Percentiles rank a stretch among this genome's conserved stretches.
These are phyloP conservation scores for Ambrosia hybrid DNA, from an alignment of 140 eudicot genomes.

Conservation along the genomic window DNA sequence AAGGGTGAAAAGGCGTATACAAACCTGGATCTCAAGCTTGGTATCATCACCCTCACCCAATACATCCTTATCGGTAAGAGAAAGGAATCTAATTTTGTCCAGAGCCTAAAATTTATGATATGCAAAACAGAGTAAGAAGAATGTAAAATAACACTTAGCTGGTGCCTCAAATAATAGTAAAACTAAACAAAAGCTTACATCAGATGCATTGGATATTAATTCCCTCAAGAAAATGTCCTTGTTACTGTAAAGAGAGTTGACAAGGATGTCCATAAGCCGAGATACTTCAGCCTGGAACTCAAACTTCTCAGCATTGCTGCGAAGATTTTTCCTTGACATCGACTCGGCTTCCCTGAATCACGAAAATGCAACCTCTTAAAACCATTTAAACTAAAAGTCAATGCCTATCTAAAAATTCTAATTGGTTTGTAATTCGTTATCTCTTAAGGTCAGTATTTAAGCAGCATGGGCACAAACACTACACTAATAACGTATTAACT, in stretches of 20 bases:
- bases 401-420: background rate
- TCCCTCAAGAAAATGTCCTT: constrained; percentile 98
- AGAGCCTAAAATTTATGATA: constrained; percentile 55
- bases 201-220: constrained; percentile 97
- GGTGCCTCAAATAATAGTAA: background rate
- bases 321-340: constrained; percentile 78
- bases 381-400: background rate
- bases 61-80: constrained; percentile 91
- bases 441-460: background rate
- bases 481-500: background rate
- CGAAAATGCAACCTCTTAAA: background rate
- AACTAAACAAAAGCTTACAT: constrained; percentile 47
- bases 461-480: constrained; percentile 9
- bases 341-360: constrained; percentile 86
- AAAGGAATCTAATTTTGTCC: constrained; percentile 94
- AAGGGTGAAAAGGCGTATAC: constrained; percentile 8
- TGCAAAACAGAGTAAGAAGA: background rate
- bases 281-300: constrained; percentile 99
- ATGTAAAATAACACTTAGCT: background rate
- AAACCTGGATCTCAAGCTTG: constrained; percentile 92
- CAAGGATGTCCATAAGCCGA: constrained; percentile 96
- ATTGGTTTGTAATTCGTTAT: background rate
- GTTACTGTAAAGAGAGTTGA: constrained; percentile 98
- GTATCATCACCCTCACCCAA: constrained; percentile 90
- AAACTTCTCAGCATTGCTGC: constrained; percentile 87